phyloP scores from a whole-genome alignment of 768 basidiomycete species.

The Pulveroboletus sp. region DNA sequence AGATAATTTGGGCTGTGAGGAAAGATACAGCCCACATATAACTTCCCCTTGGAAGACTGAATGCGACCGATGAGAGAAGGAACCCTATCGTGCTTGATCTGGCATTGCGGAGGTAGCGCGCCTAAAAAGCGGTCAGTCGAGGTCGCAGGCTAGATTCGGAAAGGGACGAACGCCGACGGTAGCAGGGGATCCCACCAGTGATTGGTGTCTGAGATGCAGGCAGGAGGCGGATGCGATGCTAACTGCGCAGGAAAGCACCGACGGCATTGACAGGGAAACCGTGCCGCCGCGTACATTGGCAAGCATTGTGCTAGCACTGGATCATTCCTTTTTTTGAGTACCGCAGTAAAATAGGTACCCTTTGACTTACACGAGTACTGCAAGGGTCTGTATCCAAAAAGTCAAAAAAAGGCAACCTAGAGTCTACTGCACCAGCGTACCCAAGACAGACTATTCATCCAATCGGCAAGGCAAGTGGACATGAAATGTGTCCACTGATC shows the following conservation, averaged over 20 bases:
- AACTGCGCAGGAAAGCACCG: constrained; percentile 21
- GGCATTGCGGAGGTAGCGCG: constrained; percentile 29
- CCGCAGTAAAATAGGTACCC: background rate
- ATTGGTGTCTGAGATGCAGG: constrained; percentile 26
- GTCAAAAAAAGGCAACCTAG: constrained; percentile 3
- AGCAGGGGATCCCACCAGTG: constrained; percentile 28
- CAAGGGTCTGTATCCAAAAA: constrained; percentile 23
- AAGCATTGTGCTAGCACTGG: constrained; percentile 36
- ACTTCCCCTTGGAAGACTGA: constrained; percentile 51
- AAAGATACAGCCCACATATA: constrained; percentile 46
- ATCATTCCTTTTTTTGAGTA: constrained; percentile 32
- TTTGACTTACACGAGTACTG: constrained; percentile 26
- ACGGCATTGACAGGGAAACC: constrained; percentile 17
- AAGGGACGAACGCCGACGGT: constrained; percentile 41
- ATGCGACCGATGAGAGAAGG: constrained; percentile 47
- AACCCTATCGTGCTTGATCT: constrained; percentile 43
- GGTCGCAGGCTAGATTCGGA: background rate
- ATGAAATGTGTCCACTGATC: constrained; percentile 56
- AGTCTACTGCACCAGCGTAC: constrained; percentile 30
- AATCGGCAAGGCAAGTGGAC: constrained; percentile 42
- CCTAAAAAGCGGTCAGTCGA: constrained; percentile 24
- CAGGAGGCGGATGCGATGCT: constrained; percentile 29
- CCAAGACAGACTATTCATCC: constrained; percentile 41
- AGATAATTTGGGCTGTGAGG: constrained; percentile 29
- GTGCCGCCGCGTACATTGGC: constrained; percentile 29